Conservation (phyloP, 2,329 filamentous ascomycete species). For the Pestalotiopsis sp. region DNA sequence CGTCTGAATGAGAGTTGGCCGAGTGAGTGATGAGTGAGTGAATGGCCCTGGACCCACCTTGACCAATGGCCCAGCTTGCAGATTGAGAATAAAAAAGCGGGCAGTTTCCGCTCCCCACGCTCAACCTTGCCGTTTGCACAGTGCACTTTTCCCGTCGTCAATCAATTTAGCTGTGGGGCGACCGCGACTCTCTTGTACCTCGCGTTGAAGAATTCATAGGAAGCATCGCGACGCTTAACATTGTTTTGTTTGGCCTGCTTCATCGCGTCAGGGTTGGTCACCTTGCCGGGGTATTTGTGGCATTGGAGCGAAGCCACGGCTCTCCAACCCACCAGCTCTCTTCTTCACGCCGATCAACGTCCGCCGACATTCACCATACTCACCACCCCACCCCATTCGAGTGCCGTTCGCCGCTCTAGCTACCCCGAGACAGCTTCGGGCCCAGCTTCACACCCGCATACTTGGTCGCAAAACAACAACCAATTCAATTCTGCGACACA, state of each 20-base stretch:
- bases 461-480: neutral
- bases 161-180: slow-evolving; percentile 9
- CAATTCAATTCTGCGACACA: neutral
- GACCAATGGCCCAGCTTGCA: neutral
- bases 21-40: neutral
- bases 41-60: neutral
- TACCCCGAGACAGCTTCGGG: neutral
- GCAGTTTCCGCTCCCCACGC: neutral
- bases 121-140: neutral
- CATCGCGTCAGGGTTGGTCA: neutral
- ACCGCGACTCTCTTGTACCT: slow-evolving; percentile 2
- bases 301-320: too few relatives aligned
- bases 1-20: neutral
- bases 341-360: too few relatives aligned
- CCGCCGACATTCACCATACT: too few relatives aligned
- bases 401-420: too few relatives aligned
- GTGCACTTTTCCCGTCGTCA: slow-evolving; percentile 1
- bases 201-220: slow-evolving; percentile 5
- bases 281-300: neutral
- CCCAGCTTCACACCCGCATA: neutral
- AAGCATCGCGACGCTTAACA: neutral
- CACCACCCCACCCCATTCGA: too few relatives aligned
- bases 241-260: neutral
- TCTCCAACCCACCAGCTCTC: too few relatives aligned
- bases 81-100: neutral